Evolutionary conservation across 345 rosid genomes (phyloP).

Genomic region (Arabidopsis suecica): DNA sequence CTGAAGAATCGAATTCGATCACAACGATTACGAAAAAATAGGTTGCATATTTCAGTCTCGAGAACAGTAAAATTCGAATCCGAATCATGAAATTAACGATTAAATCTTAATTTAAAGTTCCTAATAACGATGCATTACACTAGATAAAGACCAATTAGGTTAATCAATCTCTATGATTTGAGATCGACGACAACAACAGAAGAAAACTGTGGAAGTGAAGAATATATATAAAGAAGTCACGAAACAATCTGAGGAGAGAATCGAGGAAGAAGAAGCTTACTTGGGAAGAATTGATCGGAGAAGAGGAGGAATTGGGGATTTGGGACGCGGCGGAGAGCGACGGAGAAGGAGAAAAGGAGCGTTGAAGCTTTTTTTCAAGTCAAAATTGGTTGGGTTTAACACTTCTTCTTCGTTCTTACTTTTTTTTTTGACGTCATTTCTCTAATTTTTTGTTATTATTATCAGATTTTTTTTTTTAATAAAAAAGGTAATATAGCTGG

Average conservation of each 20-base stretch:
- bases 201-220: background rate
- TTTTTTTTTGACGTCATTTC: background rate
- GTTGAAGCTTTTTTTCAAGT: slow-evolving; percentile 20
- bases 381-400: slow-evolving; percentile 37
- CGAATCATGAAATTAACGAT: slow-evolving; percentile 6
- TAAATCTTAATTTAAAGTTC: background rate
- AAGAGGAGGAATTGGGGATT: background rate
- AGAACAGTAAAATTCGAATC: slow-evolving; percentile 6
- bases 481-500: too few species aligned
- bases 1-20: slow-evolving; percentile 5
- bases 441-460: background rate
- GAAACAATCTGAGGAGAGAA: background rate
- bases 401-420: background rate
- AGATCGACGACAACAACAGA: background rate
- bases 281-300: background rate
- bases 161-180: background rate
- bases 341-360: slow-evolving; percentile 10
- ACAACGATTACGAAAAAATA: background rate
- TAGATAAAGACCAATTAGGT: slow-evolving; percentile 2
- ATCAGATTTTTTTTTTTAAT: background rate
- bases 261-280: slow-evolving; percentile 25
- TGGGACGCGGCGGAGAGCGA: slow-evolving; percentile 31
- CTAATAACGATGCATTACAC: background rate
- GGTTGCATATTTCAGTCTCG: background rate
- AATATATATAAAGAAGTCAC: slow-evolving; percentile 4